Percentiles rank a stretch among this genome's conserved stretches.
Evolutionary conservation across 805 yeast species (phyloP).

Genomic region (Saturnispora sanitii): DNA sequence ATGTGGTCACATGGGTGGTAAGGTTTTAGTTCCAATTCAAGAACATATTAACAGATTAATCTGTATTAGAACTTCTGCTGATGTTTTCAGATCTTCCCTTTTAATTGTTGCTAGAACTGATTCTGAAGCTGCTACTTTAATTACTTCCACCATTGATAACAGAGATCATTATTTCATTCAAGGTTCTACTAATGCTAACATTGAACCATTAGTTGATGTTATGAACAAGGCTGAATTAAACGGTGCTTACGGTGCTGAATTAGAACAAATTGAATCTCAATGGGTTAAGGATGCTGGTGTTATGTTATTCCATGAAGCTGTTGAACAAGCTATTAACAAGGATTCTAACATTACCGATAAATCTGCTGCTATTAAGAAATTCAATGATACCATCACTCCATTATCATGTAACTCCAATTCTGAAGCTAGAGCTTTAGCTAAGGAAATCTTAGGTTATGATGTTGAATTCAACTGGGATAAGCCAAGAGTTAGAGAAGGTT

Average conservation of each 20-base stretch:
- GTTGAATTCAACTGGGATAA: conserved; percentile 90
- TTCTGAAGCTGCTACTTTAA: conserved; percentile 93
- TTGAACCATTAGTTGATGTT: conserved; percentile 63
- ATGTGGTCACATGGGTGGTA: conserved; percentile 99
- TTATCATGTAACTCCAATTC: conserved; percentile 63
- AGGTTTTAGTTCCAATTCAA: conserved; percentile 93
- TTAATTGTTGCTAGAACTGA: conserved; percentile 91
- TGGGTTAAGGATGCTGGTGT: conserved; percentile 81
- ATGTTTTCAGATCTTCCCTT: conserved; percentile 80
- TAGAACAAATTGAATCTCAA: conserved; percentile 65
- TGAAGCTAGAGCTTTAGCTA: conserved; percentile 72
- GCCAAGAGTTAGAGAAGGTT: conserved; percentile 93
- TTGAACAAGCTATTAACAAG: conserved; percentile 65
- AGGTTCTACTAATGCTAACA: conserved; percentile 82
- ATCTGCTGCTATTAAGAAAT: conserved; percentile 50
- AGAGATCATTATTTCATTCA: conserved; percentile 89
- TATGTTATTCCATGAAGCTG: conserved; percentile 86
- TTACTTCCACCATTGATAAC: conserved; percentile 87
- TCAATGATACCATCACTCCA: conserved; percentile 63
- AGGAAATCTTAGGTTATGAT: conserved; percentile 67
- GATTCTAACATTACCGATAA: conserved; percentile 48
- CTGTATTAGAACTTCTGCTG: conserved; percentile 92
- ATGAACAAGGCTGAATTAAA: conserved; percentile 72
- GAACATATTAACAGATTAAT: conserved; percentile 93
- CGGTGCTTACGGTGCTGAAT: conserved; percentile 63